phyloP scores from a whole-genome alignment of 2,329 filamentous ascomycete genomes.

The Beauveria medogensis region DNA sequence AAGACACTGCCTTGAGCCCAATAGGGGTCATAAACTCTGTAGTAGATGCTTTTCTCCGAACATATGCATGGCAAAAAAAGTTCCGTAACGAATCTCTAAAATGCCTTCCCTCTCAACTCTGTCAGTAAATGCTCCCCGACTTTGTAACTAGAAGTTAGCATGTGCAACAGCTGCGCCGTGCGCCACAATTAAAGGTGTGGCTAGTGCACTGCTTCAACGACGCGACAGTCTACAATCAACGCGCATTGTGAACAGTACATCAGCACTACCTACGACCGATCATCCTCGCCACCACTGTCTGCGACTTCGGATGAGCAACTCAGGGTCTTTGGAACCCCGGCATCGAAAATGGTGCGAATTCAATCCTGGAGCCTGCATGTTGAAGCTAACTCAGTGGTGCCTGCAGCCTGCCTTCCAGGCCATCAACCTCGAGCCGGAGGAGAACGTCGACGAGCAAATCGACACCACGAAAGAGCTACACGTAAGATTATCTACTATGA shows the following conservation, averaged over 20 bases:
- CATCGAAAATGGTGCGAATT: conserved; percentile 9
- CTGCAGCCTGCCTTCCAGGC: conserved; percentile 64
- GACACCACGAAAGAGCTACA: conserved; percentile 95
- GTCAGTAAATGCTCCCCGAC: neutral
- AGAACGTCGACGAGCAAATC: conserved; percentile 80
- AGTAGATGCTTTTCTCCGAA: no score
- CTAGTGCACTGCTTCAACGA: neutral
- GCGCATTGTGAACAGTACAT: neutral
- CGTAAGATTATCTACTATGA: conserved; percentile 26
- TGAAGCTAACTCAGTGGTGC: conserved; percentile 8
- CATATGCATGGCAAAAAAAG: no score
- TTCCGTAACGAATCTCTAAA: no score
- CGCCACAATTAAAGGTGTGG: conserved; percentile 10
- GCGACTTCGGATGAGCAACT: neutral
- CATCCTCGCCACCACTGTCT: neutral
- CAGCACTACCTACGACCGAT: neutral
- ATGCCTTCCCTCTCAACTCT: no score
- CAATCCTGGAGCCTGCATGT: neutral
- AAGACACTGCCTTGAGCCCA: no score
- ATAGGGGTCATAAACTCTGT: no score
- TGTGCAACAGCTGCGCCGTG: neutral
- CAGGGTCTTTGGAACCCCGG: neutral
- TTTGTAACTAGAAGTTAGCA: neutral
- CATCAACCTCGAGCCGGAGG: conserved; percentile 90
- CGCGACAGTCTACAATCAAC: neutral